Evolutionary conservation across 2,329 filamentous ascomycete species (phyloP).

Genomic region (Didymella pomorum): DNA sequence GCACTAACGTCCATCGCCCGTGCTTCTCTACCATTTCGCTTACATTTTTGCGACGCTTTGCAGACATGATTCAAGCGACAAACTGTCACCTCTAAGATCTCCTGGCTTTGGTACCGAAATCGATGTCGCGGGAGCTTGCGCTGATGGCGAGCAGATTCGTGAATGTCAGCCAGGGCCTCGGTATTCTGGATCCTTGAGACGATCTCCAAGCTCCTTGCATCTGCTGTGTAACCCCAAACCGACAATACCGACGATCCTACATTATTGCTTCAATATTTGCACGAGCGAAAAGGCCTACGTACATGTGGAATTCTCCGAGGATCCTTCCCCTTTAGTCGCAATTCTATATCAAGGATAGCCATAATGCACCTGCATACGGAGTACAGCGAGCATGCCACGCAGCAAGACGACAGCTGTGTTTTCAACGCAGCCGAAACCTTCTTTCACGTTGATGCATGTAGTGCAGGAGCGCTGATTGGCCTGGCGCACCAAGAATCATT

Average conservation of each 20-base stretch:
- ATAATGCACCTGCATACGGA: constrained; percentile 1
- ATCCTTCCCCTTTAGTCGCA: background rate
- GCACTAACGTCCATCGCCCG: constrained; percentile 2
- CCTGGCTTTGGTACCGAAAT: background rate
- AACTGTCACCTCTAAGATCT: background rate
- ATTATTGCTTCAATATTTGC: background rate
- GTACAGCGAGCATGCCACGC: background rate
- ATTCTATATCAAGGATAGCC: background rate
- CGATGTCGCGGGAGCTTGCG: background rate
- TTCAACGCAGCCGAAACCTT: constrained; percentile 6
- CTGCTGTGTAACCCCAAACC: background rate
- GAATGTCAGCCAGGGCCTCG: background rate
- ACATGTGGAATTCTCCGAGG: constrained; percentile 2
- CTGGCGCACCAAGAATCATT: background rate
- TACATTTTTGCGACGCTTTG: background rate
- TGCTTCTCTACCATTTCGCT: constrained; percentile 1
- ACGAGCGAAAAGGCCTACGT: background rate
- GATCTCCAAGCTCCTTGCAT: constrained; percentile 7
- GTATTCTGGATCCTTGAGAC: constrained; percentile 1
- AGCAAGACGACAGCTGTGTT: background rate
- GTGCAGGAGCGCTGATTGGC: constrained; percentile 3
- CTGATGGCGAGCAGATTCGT: constrained; percentile 1
- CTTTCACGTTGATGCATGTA: background rate
- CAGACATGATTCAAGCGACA: constrained; percentile 4
- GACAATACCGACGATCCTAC: background rate